phyloP scores from a whole-genome alignment of 805 yeast species.

The Allodekkera sacchari region DNA sequence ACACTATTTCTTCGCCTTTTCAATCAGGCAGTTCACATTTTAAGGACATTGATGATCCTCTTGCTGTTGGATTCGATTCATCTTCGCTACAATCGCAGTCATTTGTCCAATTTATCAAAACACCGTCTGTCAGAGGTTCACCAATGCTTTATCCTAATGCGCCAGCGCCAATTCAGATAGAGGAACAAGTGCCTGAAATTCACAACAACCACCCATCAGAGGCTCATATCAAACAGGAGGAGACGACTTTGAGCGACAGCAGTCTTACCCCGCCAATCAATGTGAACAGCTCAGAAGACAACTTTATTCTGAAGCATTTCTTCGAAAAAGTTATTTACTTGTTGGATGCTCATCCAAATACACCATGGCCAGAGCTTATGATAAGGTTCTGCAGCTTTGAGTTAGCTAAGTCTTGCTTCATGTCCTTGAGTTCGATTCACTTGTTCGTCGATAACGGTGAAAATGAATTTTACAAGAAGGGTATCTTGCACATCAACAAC shows the following conservation, averaged over 20 bases:
- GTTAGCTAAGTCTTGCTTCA: conserved; percentile 49
- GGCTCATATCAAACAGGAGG: neutral
- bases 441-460: conserved; percentile 48
- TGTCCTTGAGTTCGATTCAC: conserved; percentile 49
- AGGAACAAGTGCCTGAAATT: no score
- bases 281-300: conserved; percentile 31
- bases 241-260: neutral
- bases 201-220: no score
- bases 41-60: no score
- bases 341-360: conserved; percentile 50
- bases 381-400: conserved; percentile 49
- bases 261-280: neutral
- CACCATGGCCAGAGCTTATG: conserved; percentile 56
- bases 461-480: conserved; percentile 41
- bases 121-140: neutral
- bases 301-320: conserved; percentile 46
- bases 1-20: no score
- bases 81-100: neutral
- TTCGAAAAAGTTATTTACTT: conserved; percentile 45
- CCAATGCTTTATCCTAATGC: no score
- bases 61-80: no score
- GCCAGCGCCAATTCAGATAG: no score
- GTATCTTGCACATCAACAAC: conserved; percentile 45
- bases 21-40: no score
- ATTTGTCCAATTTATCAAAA: neutral